Base-by-base conservation (phyloP, 768 basidiomycete species). In the Lactifluus subvellereus region DNA sequence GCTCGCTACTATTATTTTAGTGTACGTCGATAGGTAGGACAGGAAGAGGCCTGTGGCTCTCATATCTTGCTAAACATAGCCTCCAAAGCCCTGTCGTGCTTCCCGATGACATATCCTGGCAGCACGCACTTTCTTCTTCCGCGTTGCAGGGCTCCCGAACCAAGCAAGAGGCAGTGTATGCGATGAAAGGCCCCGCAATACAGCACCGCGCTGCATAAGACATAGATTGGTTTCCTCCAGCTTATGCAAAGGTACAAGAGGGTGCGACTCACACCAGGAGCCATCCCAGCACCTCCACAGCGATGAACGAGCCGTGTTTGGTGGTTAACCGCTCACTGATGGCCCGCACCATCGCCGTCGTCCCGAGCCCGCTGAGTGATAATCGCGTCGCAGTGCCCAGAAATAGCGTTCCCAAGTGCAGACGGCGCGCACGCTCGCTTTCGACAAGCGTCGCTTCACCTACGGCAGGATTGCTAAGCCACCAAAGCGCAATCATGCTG, bases 261-360 rank as follows among this genome's bases (percentile, higher is more conserved):
- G 27, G 16, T 13, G 33, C 18, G 1, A 66, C 65, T 54, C 30
- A 66, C 65, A 66, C 65, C 22, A 66, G 18, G 45, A 64, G 42
- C 65, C 65, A 66, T 14, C 65, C 65, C 33, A 66, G 50, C 6
- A 64, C 62, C 40, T 66, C 54, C 1, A 66, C 55, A 16, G 65
- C 65, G 22, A 60, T 47, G 10, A 59, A 66, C 35, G 65, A 66
- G 18, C 37, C 54, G 3, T 22, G 57, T 16, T 57, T 60, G 33
- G 64, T 60, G 35, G 37, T 18, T 1, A 37, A 40, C 6, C 43
- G 57, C 50, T 66, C 65, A 13, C 20, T 8, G 9, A 64, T 30
- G 22, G 64, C 57, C 1, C 22, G 30, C n/a, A 38, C 65, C 62
- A 66, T 65, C 3, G 65, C 65, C 6, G 54, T 53, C 14, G 58